Percentiles rank a stretch among this genome's conserved stretches.
These are phyloP conservation scores for Triadica sebifera DNA, from an alignment of 345 rosid genomes.

Conservation along the genomic window DNA sequence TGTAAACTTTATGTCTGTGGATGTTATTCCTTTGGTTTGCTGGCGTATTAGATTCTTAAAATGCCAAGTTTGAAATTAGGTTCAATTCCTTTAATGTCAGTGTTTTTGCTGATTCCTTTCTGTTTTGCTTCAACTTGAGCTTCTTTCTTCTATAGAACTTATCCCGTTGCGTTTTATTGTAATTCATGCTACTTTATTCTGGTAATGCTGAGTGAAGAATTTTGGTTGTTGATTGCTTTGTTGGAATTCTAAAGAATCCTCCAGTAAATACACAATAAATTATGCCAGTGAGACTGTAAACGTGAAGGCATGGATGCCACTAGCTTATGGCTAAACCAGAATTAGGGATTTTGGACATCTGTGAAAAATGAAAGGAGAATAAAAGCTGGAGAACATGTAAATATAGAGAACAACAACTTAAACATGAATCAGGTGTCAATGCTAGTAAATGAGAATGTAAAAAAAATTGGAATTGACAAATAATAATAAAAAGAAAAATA, in stretches of 20 bases:
- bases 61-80: background rate
- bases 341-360: background rate
- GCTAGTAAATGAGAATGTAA: background rate
- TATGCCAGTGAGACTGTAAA: too few species aligned
- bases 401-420: background rate
- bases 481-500: too few species aligned
- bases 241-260: background rate
- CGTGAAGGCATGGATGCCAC: background rate
- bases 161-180: background rate
- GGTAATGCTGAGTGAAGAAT: background rate
- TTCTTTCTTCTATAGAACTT: conserved; percentile 1
- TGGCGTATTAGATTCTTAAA: background rate
- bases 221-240: background rate
- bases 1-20: background rate
- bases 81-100: background rate
- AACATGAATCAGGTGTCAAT: background rate
- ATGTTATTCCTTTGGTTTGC: background rate
- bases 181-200: background rate
- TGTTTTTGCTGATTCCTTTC: background rate
- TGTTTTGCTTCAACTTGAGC: background rate
- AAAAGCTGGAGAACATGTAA: background rate
- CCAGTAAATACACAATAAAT: background rate
- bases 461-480: too few species aligned
- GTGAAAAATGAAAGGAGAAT: background rate
- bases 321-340: background rate